A percentile compares a stretch with the other conserved stretches of the same genome.
Conservation (phyloP, 2,329 filamentous ascomycete species). For the Helotiales sp. region DNA sequence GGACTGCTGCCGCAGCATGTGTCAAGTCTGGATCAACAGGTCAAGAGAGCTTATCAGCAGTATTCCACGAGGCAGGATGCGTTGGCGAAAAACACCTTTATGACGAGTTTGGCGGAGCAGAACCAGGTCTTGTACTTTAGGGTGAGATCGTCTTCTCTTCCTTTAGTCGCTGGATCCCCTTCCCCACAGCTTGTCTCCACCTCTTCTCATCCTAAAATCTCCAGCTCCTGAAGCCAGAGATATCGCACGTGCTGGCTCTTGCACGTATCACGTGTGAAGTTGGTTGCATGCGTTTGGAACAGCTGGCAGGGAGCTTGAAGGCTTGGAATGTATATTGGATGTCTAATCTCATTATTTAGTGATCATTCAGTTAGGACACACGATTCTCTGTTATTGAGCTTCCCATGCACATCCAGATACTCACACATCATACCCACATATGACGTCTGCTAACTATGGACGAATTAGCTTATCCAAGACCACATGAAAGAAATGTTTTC, state of each 20-base stretch:
- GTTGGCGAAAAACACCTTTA: constrained; percentile 83
- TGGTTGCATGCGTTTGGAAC: not conserved
- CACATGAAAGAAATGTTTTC: constrained; percentile 87
- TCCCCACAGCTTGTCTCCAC: not conserved
- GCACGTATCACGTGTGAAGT: not conserved
- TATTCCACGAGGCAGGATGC: constrained; percentile 63
- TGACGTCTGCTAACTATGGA: constrained; percentile 10
- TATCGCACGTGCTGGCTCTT: not conserved
- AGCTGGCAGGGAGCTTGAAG: not conserved
- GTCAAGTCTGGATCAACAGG: constrained; percentile 76
- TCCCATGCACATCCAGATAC: too few relatives aligned
- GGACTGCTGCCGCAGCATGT: constrained; percentile 72
- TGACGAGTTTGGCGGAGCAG: constrained; percentile 82
- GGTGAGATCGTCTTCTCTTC: too few relatives aligned
- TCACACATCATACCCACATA: too few relatives aligned
- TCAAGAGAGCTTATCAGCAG: constrained; percentile 76
- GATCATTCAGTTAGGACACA: too few relatives aligned
- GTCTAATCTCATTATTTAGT: too few relatives aligned
- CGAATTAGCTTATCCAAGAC: constrained; percentile 65
- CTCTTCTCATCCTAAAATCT: not conserved
- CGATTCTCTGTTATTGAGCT: too few relatives aligned
- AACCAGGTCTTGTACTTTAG: constrained; percentile 81
- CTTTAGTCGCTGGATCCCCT: not conserved
- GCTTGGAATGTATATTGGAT: not conserved
- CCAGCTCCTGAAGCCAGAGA: not conserved